Conservation (phyloP, 2,329 filamentous ascomycete species). For the Ceratocystis huliohia region DNA sequence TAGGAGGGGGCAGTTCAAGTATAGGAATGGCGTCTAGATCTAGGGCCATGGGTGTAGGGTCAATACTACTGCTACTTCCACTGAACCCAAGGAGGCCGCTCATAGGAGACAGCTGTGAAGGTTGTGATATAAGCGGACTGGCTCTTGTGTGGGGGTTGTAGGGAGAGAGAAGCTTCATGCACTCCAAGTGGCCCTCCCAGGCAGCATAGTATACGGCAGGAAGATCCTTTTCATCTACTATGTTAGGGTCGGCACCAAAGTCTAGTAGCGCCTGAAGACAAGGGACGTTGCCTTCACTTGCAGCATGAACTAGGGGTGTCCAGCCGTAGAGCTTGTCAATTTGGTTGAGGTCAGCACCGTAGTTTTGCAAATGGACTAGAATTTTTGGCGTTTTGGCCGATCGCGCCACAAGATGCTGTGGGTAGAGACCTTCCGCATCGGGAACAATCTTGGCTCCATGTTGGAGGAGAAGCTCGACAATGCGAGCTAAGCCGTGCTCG, state of each 20-base stretch:
- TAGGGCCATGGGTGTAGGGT: constrained; percentile 49
- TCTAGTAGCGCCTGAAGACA: constrained; percentile 73
- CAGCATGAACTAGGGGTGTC: constrained; percentile 92
- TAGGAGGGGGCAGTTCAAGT: constrained; percentile 83
- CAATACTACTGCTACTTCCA: constrained; percentile 25
- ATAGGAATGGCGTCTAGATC: constrained; percentile 84
- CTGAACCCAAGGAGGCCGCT: constrained; percentile 35
- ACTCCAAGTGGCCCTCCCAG: constrained; percentile 92
- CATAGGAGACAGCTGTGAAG: constrained; percentile 27
- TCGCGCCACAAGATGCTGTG: constrained; percentile 90
- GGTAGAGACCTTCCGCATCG: constrained; percentile 89
- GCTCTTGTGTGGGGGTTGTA: constrained; percentile 35
- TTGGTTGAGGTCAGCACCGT: constrained; percentile 83
- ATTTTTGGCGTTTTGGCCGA: constrained; percentile 72
- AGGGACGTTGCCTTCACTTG: constrained; percentile 85
- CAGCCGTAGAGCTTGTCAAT: constrained; percentile 93
- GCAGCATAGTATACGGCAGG: constrained; percentile 97
- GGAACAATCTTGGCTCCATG: constrained; percentile 72
- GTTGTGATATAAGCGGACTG: constrained; percentile 35
- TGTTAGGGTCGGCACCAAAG: constrained; percentile 62
- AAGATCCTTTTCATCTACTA: constrained; percentile 81
- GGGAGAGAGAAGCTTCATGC: constrained; percentile 74
- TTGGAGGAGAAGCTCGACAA: constrained; percentile 73
- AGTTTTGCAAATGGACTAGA: constrained; percentile 65
- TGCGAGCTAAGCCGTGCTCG: constrained; percentile 75